These are phyloP conservation scores for Hansfordia pulvinata DNA, from an alignment of 2,329 filamentous ascomycete genomes.

Conservation along the genomic window DNA sequence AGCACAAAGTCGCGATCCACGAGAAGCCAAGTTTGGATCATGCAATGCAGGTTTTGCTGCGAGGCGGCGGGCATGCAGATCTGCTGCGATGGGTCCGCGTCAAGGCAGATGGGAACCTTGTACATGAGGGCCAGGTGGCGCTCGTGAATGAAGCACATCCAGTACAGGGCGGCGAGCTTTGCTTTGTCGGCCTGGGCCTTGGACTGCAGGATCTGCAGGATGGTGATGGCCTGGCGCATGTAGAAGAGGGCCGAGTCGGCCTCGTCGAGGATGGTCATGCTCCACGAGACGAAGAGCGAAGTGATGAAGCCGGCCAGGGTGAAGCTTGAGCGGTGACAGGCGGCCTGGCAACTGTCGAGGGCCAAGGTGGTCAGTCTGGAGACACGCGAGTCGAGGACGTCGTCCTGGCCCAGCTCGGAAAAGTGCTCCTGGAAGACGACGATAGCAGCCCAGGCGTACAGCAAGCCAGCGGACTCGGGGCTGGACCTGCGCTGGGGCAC, in stretches of 20 bases:
- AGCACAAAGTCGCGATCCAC: conserved; percentile 1
- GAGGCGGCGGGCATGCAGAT: too few relatives aligned
- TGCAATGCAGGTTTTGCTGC: too few relatives aligned
- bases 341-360: background rate
- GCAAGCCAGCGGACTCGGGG: too few relatives aligned
- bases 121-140: background rate
- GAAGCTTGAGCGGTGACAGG: too few relatives aligned
- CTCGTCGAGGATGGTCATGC: too few relatives aligned
- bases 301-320: too few relatives aligned
- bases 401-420: background rate
- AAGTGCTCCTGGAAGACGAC: background rate
- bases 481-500: too few relatives aligned
- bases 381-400: background rate
- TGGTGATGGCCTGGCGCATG: background rate
- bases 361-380: background rate
- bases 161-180: background rate
- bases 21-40: background rate
- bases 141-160: background rate
- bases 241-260: background rate
- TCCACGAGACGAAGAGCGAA: too few relatives aligned
- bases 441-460: too few relatives aligned
- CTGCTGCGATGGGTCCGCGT: too few relatives aligned
- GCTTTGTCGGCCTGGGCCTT: background rate
- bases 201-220: background rate
- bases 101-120: too few relatives aligned